A percentile compares a stretch with the other conserved stretches of the same genome.
Evolutionary conservation across 495 filamentous ascomycete genomes (phyloP).

Genomic region (Talaromyces adpressus): DNA sequence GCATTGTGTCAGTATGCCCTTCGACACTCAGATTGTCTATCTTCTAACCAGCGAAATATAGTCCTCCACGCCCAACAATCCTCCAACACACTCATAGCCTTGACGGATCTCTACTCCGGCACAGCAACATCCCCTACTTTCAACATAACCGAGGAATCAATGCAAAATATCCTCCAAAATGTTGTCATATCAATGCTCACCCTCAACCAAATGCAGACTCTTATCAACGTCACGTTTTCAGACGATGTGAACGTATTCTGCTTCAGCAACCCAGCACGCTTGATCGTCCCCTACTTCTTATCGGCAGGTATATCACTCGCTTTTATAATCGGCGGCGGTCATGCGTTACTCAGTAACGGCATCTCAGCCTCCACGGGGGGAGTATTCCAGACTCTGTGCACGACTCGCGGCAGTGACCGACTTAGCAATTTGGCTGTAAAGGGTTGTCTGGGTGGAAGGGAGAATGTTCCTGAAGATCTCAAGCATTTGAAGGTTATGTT

Average conservation of each 20-base stretch:
- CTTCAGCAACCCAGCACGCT: constrained; percentile 12
- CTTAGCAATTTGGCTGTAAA: constrained; percentile 16
- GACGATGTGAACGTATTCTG: constrained; percentile 14
- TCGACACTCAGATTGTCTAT: background rate
- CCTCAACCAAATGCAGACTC: constrained; percentile 9
- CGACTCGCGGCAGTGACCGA: constrained; percentile 14
- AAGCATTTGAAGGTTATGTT: constrained; percentile 18
- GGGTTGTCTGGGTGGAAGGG: constrained; percentile 19
- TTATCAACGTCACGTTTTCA: constrained; percentile 8
- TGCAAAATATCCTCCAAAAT: constrained; percentile 17
- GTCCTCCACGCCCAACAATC: constrained; percentile 4
- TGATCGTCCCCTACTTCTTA: constrained; percentile 18
- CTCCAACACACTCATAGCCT: constrained; percentile 9
- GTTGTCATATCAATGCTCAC: constrained; percentile 14
- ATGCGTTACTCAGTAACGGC: constrained; percentile 15
- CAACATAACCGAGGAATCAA: constrained; percentile 9
- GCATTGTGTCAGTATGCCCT: background rate
- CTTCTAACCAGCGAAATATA: background rate
- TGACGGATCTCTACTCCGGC: constrained; percentile 11
- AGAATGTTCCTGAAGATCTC: constrained; percentile 17
- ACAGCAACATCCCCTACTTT: constrained; percentile 8
- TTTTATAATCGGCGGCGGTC: constrained; percentile 13
- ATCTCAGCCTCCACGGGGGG: constrained; percentile 18
- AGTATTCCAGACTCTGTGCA: constrained; percentile 18
- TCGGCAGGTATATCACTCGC: constrained; percentile 9